Conservation (phyloP, 2,329 filamentous ascomycete genomes). For the Trichoderma breve region DNA sequence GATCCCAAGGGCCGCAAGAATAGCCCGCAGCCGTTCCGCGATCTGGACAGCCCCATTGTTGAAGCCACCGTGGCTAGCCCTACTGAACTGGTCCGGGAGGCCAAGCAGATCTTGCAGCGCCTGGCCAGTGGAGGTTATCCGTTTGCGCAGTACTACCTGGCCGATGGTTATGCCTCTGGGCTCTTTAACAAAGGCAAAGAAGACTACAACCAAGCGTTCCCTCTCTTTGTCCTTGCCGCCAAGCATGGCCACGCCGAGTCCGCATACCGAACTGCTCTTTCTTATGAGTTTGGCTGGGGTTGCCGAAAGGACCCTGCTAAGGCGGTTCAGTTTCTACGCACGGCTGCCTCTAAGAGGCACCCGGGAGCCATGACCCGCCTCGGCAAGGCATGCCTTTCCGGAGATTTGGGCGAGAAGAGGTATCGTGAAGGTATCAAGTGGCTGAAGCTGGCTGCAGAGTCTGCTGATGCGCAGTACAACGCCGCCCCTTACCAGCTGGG, state of each 20-base stretch:
- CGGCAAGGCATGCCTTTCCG: constrained; percentile 83
- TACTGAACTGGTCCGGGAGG: constrained; percentile 76
- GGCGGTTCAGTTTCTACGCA: constrained; percentile 88
- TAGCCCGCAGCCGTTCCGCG: constrained; percentile 47
- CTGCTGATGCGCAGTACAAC: constrained; percentile 89
- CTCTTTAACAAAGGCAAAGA: constrained; percentile 93
- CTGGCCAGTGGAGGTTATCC: constrained; percentile 87
- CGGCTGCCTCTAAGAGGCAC: constrained; percentile 88
- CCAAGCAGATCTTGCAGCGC: constrained; percentile 82
- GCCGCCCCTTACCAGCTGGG: constrained; percentile 88
- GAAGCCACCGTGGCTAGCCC: constrained; percentile 52
- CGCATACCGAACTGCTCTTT: constrained; percentile 86
- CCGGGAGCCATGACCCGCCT: constrained; percentile 92
- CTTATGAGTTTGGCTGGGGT: constrained; percentile 98
- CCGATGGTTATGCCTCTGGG: constrained; percentile 89
- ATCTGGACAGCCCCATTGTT: constrained; percentile 46
- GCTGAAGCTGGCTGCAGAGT: constrained; percentile 89
- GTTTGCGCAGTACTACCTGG: constrained; percentile 97
- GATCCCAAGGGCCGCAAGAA: constrained; percentile 46
- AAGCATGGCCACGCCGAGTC: constrained; percentile 98
- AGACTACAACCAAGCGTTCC: constrained; percentile 88
- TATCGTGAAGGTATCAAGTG: constrained; percentile 94
- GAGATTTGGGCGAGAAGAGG: constrained; percentile 82
- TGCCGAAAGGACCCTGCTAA: constrained; percentile 86
- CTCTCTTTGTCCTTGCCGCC: constrained; percentile 86